phyloP scores from a whole-genome alignment of 495 filamentous ascomycete genomes.

The Hypoxylon rickii region DNA sequence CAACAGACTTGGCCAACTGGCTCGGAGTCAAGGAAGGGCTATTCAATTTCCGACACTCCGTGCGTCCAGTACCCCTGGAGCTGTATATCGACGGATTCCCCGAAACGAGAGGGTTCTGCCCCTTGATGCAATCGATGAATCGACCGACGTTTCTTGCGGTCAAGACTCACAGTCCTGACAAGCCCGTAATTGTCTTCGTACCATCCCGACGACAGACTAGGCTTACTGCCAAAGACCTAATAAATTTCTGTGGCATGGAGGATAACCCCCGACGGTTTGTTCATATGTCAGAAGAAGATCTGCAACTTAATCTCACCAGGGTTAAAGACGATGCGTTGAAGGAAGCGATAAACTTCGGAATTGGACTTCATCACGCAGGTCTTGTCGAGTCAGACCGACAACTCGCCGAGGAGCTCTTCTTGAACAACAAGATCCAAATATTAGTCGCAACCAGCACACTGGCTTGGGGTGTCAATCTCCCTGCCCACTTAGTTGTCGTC shows the following conservation, averaged over 20 bases:
- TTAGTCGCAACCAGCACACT: slow-evolving; percentile 95
- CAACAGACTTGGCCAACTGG: slow-evolving; percentile 92
- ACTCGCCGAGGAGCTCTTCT: slow-evolving; percentile 89
- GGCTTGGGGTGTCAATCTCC: slow-evolving; percentile 98
- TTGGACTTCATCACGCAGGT: slow-evolving; percentile 96
- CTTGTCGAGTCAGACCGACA: slow-evolving; percentile 92
- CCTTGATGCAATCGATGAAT: slow-evolving; percentile 99
- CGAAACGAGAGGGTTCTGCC: slow-evolving; percentile 92
- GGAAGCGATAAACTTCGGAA: slow-evolving; percentile 93
- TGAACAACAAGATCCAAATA: slow-evolving; percentile 98
- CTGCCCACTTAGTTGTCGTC: slow-evolving; percentile 94
- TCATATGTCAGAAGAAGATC: slow-evolving; percentile 90
- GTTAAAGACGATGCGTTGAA: slow-evolving; percentile 92
- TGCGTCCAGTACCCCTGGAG: slow-evolving; percentile 92
- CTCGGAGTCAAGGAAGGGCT: slow-evolving; percentile 95
- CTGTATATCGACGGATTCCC: slow-evolving; percentile 98
- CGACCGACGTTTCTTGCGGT: slow-evolving; percentile 95
- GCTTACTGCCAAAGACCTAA: slow-evolving; percentile 91
- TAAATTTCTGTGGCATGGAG: slow-evolving; percentile 98
- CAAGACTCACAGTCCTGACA: slow-evolving; percentile 91
- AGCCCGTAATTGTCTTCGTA: slow-evolving; percentile 98
- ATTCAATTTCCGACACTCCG: slow-evolving; percentile 98
- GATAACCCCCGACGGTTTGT: slow-evolving; percentile 94
- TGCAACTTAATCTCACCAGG: slow-evolving; percentile 77
- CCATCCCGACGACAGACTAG: slow-evolving; percentile 94